Evolutionary conservation across 108 stramenopile genomes (phyloP), one percentile per base, ranked within the genome.

Genomic region (Thalassiosira profunda): DNA sequence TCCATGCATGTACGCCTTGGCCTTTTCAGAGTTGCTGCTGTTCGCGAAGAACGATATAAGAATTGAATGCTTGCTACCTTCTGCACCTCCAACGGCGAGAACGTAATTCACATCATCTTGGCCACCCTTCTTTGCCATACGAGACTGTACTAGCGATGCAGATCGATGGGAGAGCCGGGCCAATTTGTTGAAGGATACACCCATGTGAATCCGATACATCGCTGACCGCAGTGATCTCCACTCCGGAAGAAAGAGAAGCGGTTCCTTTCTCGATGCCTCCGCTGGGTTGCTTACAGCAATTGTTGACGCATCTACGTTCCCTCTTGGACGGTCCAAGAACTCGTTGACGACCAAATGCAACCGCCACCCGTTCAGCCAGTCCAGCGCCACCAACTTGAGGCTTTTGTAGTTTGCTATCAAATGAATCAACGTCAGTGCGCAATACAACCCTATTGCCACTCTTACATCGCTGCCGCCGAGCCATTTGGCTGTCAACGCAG

Each of bases 1-100:
- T 10, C 83, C 86, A 71, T 91, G 89, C 12, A 91, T 72, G 59
- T 89, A 94, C 0, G 87, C 89, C 58, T 86, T 84, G 5, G 82
- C 69, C 47, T 81, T 73, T 34, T 89, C 71, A 6, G 24, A 44
- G 15, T 83, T 70, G 37, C 67, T 81, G 20, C 73, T 70, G 5
- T 68, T 34, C 3, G 75, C 46, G 20, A 62, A 53, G 34, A 88
- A 77, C 4, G 79, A 64, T 15, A 93, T 77, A 43, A 48, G 70
- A 43, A 49, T 46, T 48, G 48, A 58, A 2, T 53, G 37, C 40
- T 67, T 61, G 28, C 57, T 24, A 18, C 56, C 33, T 41, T 65
- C 29, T 54, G 56, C 37, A 30, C 43, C 52, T 45, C 56, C 54
- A 2, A 61, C 66, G 10, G 36, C 49, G 23, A 70, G 55, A 37